These are phyloP conservation scores for Alternaria incomplexa DNA, from an alignment of 2,329 filamentous ascomycete genomes.

Conservation along the genomic window DNA sequence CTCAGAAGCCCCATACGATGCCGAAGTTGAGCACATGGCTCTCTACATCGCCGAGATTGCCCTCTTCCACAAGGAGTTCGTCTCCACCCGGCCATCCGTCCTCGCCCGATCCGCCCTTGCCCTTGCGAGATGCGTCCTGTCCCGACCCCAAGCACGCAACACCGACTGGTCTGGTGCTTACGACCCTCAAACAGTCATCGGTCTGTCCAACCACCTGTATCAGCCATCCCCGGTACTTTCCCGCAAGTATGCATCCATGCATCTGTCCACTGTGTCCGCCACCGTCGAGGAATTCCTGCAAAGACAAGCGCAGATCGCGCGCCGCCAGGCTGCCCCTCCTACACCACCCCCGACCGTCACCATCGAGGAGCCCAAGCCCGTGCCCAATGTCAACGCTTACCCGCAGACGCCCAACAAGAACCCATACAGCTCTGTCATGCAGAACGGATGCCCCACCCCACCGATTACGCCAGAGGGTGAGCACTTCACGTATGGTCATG, in stretches of 20 bases:
- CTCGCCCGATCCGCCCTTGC: constrained; percentile 89
- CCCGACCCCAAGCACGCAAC: constrained; percentile 76
- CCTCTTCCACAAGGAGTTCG: constrained; percentile 95
- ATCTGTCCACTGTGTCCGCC: constrained; percentile 69
- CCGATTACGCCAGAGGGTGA: constrained; percentile 79
- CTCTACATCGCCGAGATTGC: constrained; percentile 94
- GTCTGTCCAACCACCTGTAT: constrained; percentile 69
- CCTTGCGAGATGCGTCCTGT: constrained; percentile 83
- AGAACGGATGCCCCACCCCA: constrained; percentile 80
- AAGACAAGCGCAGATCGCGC: constrained; percentile 60
- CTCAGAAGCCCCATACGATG: constrained; percentile 74
- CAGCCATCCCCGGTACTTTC: constrained; percentile 71
- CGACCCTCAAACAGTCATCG: constrained; percentile 70
- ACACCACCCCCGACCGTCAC: constrained; percentile 66
- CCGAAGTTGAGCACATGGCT: constrained; percentile 92
- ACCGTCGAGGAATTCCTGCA: constrained; percentile 71
- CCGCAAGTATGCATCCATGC: constrained; percentile 71
- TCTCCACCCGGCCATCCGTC: constrained; percentile 87
- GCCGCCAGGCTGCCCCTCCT: constrained; percentile 53
- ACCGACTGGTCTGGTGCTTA: constrained; percentile 76
- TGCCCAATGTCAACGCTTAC: constrained; percentile 49
- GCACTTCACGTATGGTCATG: constrained; percentile 38
- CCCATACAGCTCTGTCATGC: constrained; percentile 66
- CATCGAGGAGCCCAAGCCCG: constrained; percentile 55
- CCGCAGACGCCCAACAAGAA: constrained; percentile 83